Evolutionary conservation across 176 grass and related monocot species (phyloP).

Genomic region (Rhipidocladum racemiflorum): DNA sequence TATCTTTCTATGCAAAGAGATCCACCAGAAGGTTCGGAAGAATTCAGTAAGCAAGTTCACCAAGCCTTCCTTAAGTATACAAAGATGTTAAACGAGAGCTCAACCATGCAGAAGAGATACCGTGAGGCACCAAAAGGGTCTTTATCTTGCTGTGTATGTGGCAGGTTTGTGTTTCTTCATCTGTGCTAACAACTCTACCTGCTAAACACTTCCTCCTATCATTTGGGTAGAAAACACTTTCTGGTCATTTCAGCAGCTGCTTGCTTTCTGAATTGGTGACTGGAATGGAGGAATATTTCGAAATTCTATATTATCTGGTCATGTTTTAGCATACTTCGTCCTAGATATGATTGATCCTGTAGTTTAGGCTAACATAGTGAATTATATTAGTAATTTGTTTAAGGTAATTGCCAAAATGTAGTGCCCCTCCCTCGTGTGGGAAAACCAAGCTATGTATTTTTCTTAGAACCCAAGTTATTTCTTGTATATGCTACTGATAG

Average conservation of each 20-base stretch:
- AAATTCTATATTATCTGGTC: not conserved
- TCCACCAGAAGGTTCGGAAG: constrained; percentile 73
- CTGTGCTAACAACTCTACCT: constrained; percentile 36
- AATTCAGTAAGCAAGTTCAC: constrained; percentile 74
- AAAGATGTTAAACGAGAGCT: constrained; percentile 63
- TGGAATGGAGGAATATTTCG: constrained; percentile 10
- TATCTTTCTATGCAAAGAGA: constrained; percentile 46
- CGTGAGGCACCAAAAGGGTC: constrained; percentile 52
- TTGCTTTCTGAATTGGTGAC: constrained; percentile 35
- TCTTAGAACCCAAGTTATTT: not conserved
- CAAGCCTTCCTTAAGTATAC: constrained; percentile 72
- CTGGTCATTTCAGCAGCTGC: not conserved
- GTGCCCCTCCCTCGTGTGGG: not conserved
- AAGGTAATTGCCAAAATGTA: not conserved
- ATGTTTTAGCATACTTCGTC: not conserved
- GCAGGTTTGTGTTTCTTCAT: constrained; percentile 91
- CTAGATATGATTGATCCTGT: not conserved
- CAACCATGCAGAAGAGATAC: constrained; percentile 55
- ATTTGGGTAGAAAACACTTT: constrained; percentile 21
- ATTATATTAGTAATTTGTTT: not conserved
- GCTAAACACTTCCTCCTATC: constrained; percentile 32
- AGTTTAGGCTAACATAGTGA: constrained; percentile 15
- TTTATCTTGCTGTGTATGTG: constrained; percentile 71
- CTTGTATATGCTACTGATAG: constrained; percentile 11
- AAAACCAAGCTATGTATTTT: not conserved